Conservation (phyloP, 352 stramenopile species). For the Phytophthora pseudosyringae region DNA sequence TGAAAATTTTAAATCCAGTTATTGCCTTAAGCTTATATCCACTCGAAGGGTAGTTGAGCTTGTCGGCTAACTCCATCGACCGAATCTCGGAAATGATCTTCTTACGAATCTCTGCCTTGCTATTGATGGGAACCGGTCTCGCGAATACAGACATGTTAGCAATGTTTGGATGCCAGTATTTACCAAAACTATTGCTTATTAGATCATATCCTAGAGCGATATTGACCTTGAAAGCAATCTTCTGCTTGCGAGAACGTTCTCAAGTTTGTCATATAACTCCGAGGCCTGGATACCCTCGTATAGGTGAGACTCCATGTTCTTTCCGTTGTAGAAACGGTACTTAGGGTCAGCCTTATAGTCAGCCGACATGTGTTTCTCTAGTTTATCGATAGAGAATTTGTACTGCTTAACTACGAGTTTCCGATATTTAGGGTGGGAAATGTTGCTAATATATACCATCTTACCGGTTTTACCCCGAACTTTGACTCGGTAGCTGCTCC, state of each 20-base stretch:
- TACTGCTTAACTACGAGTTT: not conserved
- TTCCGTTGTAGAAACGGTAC: not conserved
- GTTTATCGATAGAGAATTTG: not conserved
- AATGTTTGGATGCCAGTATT: no score
- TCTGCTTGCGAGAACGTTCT: not conserved
- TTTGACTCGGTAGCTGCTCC: conserved; percentile 1
- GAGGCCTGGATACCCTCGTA: not conserved
- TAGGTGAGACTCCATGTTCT: not conserved
- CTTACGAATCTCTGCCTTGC: no score
- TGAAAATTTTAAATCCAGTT: no score
- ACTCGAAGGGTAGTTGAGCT: no score
- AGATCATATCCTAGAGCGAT: no score
- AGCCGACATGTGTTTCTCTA: not conserved
- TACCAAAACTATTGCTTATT: no score
- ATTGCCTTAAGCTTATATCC: no score
- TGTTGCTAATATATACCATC: not conserved
- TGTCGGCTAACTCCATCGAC: no score
- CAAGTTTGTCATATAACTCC: conserved; percentile 1
- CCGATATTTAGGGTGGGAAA: not conserved
- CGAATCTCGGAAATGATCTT: no score
- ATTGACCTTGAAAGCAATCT: no score
- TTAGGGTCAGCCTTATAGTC: conserved; percentile 4
- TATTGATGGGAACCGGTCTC: no score
- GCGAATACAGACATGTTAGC: no score
- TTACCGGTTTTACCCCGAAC: not conserved